phyloP scores from a whole-genome alignment of 192 early-diverging fungal species.

The Cladochytrium replicatum region DNA sequence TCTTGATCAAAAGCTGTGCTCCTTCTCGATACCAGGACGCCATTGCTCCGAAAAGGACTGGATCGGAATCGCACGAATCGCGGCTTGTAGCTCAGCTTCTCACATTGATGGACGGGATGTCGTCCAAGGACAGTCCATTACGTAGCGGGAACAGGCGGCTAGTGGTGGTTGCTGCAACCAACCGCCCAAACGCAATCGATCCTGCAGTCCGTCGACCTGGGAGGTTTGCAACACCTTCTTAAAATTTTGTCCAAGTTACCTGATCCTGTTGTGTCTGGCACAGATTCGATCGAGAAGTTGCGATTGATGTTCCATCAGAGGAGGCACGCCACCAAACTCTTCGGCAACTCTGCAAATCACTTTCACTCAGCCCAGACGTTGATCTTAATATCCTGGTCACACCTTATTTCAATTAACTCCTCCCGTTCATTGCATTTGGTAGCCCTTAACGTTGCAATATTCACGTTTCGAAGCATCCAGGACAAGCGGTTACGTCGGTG shows the following conservation, averaged over 20 bases:
- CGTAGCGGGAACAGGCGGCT: no score
- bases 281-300: constrained; percentile 77
- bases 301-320: constrained; percentile 65
- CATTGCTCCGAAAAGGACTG: constrained; percentile 54
- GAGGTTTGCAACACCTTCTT: constrained; percentile 28
- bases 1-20: background rate
- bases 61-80: constrained; percentile 53
- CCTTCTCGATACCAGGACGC: constrained; percentile 47
- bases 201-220: constrained; percentile 74
- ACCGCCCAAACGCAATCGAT: constrained; percentile 78
- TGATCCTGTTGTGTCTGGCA: background rate
- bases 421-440: no score
- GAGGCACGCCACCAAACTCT: constrained; percentile 55
- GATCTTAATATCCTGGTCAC: constrained; percentile 31
- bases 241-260: background rate
- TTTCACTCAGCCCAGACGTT: constrained; percentile 44
- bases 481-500: constrained; percentile 90
- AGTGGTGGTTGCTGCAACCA: constrained; percentile 80
- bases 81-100: constrained; percentile 82
- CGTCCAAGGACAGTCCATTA: constrained; percentile 35
- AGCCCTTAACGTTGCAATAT: no score
- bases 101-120: constrained; percentile 81
- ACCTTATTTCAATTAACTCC: background rate
- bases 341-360: constrained; percentile 33
- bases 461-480: constrained; percentile 35